These are phyloP conservation scores for Podaxis carcinomalis DNA, from an alignment of 768 basidiomycete species.

Conservation along the genomic window DNA sequence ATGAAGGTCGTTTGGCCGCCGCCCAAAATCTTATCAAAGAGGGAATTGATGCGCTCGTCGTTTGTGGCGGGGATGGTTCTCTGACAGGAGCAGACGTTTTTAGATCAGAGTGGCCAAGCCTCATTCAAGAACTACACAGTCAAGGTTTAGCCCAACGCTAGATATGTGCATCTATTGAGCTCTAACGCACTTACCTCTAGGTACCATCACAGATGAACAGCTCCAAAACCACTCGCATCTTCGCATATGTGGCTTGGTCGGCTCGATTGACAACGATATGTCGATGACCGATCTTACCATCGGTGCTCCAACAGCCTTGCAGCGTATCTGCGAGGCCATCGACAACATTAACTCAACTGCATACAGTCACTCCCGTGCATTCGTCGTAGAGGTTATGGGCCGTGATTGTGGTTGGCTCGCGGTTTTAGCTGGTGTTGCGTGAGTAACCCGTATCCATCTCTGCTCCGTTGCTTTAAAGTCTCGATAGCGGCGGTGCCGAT, in stretches of 20 bases:
- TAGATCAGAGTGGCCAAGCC: conserved; percentile 89
- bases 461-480: background rate
- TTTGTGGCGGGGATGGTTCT: conserved; percentile 97
- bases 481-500: conserved; percentile 78
- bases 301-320: conserved; percentile 91
- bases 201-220: conserved; percentile 73
- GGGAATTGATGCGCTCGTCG: conserved; percentile 94
- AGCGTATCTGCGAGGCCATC: conserved; percentile 95
- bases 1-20: conserved; percentile 84
- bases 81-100: conserved; percentile 95
- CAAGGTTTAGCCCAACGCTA: conserved; percentile 40
- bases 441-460: conserved; percentile 19
- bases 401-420: conserved; percentile 99
- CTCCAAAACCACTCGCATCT: conserved; percentile 73
- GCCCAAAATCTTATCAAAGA: conserved; percentile 91
- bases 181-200: conserved; percentile 30
- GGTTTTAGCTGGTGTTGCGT: conserved; percentile 88
- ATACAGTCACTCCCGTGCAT: conserved; percentile 91
- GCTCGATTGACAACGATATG: conserved; percentile 99
- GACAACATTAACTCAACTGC: conserved; percentile 99
- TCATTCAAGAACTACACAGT: conserved; percentile 62
- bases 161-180: background rate
- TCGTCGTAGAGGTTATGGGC: conserved; percentile 99
- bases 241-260: conserved; percentile 96
- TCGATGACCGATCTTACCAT: conserved; percentile 96